Percentiles rank a stretch among this genome's conserved stretches.
phyloP scores from a whole-genome alignment of 305 asterid genomes.

The Fraxinus greggii region DNA sequence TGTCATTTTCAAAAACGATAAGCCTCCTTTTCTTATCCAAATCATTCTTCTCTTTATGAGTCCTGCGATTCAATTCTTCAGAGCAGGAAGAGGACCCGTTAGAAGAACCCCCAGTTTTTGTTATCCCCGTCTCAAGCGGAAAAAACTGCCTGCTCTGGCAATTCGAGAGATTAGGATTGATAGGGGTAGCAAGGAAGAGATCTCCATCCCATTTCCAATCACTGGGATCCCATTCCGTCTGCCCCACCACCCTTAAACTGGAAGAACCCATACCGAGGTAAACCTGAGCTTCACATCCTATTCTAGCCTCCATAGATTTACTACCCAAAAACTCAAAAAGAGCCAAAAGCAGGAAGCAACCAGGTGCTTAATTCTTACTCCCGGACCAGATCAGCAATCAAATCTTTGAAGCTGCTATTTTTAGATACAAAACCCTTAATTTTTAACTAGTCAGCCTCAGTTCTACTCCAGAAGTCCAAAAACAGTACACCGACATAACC shows the following conservation, averaged over 20 bases:
- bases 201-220: constrained; percentile 83
- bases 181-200: constrained; percentile 65
- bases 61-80: constrained; percentile 43
- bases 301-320: constrained; percentile 42
- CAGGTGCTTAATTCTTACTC: not conserved
- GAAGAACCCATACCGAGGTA: constrained; percentile 36
- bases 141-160: constrained; percentile 48
- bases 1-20: constrained; percentile 28
- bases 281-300: constrained; percentile 42
- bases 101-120: constrained; percentile 38
- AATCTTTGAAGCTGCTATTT: not conserved
- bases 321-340: not conserved
- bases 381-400: constrained; percentile 27
- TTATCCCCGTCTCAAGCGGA: constrained; percentile 42
- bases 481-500: constrained; percentile 25
- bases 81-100: constrained; percentile 60
- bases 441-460: constrained; percentile 36
- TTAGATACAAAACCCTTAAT: constrained; percentile 10
- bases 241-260: constrained; percentile 38
- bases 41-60: constrained; percentile 33
- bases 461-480: constrained; percentile 37
- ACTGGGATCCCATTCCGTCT: constrained; percentile 70
- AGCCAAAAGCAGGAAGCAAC: not conserved
- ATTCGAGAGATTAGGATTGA: constrained; percentile 33
- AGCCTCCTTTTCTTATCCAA: constrained; percentile 61